phyloP scores from a whole-genome alignment of 441 rosid species.

The Bocquillonia castaneifolia region DNA sequence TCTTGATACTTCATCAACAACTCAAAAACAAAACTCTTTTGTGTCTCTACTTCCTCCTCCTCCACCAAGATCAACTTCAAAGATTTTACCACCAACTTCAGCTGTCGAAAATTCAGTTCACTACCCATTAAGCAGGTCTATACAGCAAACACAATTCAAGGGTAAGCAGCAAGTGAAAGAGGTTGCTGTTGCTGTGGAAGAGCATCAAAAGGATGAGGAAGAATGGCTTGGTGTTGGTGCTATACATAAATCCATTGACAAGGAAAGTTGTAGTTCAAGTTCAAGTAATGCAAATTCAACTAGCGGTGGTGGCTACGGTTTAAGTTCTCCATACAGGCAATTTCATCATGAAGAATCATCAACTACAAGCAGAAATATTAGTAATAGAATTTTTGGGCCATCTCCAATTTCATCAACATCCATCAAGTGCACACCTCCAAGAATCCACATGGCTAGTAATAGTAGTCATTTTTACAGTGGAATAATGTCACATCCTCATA shows the following conservation, averaged over 20 bases:
- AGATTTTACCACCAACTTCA: slow-evolving; percentile 40
- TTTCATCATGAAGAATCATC: slow-evolving; percentile 28
- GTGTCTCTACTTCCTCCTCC: slow-evolving; percentile 59
- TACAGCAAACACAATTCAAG: slow-evolving; percentile 12
- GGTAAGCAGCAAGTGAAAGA: slow-evolving; percentile 30
- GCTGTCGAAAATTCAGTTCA: slow-evolving; percentile 8
- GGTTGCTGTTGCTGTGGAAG: slow-evolving; percentile 25
- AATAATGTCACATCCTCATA: slow-evolving; percentile 37
- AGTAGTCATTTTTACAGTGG: slow-evolving; percentile 29
- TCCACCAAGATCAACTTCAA: slow-evolving; percentile 48
- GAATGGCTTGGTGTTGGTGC: slow-evolving; percentile 35
- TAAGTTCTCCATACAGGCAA: slow-evolving; percentile 28
- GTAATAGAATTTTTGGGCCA: slow-evolving; percentile 24
- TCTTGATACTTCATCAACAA: slow-evolving; percentile 31
- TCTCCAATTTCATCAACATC: slow-evolving; percentile 20
- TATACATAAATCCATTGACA: slow-evolving; percentile 29
- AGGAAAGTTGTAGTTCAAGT: slow-evolving; percentile 24
- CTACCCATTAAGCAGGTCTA: slow-evolving; percentile 9
- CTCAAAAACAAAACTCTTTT: slow-evolving; percentile 39
- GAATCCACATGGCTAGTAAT: slow-evolving; percentile 12
- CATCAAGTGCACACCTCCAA: slow-evolving; percentile 6
- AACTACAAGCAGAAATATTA: slow-evolving; percentile 21
- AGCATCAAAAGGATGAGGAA: slow-evolving; percentile 35
- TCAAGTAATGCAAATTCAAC: slow-evolving; percentile 26
- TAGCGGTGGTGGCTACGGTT: slow-evolving; percentile 8